Evolutionary conservation across 148 eudicot species (phyloP).

Genomic region (Mesembryanthemum crystallinum): DNA sequence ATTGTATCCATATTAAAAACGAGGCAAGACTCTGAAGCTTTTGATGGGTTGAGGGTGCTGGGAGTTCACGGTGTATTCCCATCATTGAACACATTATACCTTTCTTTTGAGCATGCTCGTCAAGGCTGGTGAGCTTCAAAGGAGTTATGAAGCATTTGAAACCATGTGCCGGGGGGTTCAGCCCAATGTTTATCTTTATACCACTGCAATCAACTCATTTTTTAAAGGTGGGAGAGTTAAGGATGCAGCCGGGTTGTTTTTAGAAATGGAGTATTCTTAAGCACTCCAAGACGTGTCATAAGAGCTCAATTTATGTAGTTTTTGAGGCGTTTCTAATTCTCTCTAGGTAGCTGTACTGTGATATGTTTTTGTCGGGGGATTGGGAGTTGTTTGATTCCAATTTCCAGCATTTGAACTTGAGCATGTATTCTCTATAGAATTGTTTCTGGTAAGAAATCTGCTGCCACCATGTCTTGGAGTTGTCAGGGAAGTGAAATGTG

Average conservation of each 20-base stretch:
- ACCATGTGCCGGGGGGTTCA: slow-evolving; percentile 38
- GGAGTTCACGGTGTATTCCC: slow-evolving; percentile 51
- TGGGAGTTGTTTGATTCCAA: no score
- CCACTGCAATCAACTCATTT: slow-evolving; percentile 53
- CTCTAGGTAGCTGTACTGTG: no score
- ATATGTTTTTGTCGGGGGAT: no score
- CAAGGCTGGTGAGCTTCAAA: slow-evolving; percentile 53
- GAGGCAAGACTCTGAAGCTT: slow-evolving; percentile 43
- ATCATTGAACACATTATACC: slow-evolving; percentile 61
- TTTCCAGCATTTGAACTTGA: no score
- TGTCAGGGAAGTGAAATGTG: no score
- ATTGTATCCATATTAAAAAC: slow-evolving; percentile 50
- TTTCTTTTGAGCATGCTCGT: slow-evolving; percentile 66
- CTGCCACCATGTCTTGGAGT: no score
- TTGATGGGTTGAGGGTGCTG: slow-evolving; percentile 54
- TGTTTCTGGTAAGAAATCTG: no score
- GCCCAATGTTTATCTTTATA: slow-evolving; percentile 64
- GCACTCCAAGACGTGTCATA: no score
- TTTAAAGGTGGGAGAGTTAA: slow-evolving; percentile 64
- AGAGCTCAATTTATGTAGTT: no score
- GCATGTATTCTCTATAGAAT: no score
- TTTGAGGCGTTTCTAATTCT: no score
- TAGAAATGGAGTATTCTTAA: slow-evolving; percentile 78
- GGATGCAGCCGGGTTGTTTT: slow-evolving; percentile 62
- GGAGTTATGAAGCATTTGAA: slow-evolving; percentile 60